Percentiles rank a stretch among this genome's conserved stretches.
Evolutionary conservation across 2,329 filamentous ascomycete species (phyloP).

Genomic region (Aureobasidium mangrovei): DNA sequence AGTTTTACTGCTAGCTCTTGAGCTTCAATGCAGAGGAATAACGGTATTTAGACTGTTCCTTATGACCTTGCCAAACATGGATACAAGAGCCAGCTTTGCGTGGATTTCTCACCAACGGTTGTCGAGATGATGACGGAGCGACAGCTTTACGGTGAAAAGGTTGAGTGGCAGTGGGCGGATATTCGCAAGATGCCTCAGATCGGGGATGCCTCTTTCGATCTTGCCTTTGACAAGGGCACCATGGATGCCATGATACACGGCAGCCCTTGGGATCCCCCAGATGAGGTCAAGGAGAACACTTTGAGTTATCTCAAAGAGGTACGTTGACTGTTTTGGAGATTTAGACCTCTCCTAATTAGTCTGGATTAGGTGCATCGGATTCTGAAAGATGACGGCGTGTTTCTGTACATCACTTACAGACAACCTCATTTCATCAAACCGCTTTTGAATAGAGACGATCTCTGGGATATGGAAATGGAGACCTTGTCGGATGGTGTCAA

Average conservation of each 20-base stretch:
- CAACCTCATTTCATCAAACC: slow-evolving; percentile 48
- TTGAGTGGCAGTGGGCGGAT: slow-evolving; percentile 45
- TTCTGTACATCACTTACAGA: slow-evolving; percentile 38
- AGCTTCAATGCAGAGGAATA: background rate
- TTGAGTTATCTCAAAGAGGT: slow-evolving; percentile 22
- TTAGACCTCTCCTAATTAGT: background rate
- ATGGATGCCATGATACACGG: slow-evolving; percentile 29
- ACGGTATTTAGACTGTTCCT: slow-evolving; percentile 40
- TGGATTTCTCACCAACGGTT: slow-evolving; percentile 48
- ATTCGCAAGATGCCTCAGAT: slow-evolving; percentile 42
- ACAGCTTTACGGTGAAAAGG: slow-evolving; percentile 32
- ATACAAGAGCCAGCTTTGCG: slow-evolving; percentile 45
- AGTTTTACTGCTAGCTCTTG: slow-evolving; percentile 5
- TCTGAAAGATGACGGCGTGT: slow-evolving; percentile 24
- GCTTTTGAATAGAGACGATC: slow-evolving; percentile 34
- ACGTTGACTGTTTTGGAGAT: background rate
- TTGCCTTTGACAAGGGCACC: slow-evolving; percentile 41
- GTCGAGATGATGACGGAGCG: slow-evolving; percentile 44
- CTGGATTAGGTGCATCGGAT: slow-evolving; percentile 18
- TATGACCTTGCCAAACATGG: slow-evolving; percentile 39
- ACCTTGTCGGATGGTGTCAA: slow-evolving; percentile 31
- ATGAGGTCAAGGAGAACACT: slow-evolving; percentile 23
- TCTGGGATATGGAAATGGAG: slow-evolving; percentile 40
- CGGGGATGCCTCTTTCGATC: slow-evolving; percentile 37
- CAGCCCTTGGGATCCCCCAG: slow-evolving; percentile 24